Evolutionary conservation across 2,329 filamentous ascomycete species (phyloP).

Genomic region (Arthrobotrys sinensis): DNA sequence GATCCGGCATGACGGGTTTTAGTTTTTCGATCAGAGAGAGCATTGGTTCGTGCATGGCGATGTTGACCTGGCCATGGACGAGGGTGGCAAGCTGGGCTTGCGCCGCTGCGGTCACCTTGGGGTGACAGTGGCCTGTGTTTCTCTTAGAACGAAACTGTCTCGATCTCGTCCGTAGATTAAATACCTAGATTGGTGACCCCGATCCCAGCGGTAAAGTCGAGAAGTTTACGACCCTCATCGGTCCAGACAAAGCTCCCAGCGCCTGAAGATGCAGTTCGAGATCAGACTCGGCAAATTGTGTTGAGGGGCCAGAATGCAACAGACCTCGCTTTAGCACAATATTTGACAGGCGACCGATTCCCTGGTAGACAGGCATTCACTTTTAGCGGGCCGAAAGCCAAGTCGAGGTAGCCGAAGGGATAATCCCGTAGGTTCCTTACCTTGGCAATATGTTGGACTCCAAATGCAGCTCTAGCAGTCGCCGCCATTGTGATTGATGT

Average conservation of each 20-base stretch:
- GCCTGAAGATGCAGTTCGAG: slow-evolving; percentile 9
- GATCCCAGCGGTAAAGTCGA: slow-evolving; percentile 55
- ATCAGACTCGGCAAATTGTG: slow-evolving; percentile 25
- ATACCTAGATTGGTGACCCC: slow-evolving; percentile 57
- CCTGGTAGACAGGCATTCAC: slow-evolving; percentile 33
- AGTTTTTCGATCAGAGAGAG: slow-evolving; percentile 65
- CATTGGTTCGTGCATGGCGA: slow-evolving; percentile 68
- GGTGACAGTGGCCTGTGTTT: slow-evolving; percentile 65
- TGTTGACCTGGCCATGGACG: slow-evolving; percentile 68
- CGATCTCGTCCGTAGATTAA: background rate
- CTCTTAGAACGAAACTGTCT: slow-evolving; percentile 11
- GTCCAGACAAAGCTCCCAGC: slow-evolving; percentile 57
- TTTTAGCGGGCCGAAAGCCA: slow-evolving; percentile 40
- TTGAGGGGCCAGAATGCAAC: slow-evolving; percentile 49
- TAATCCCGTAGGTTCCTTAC: slow-evolving; percentile 7
- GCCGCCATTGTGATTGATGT: slow-evolving; percentile 31
- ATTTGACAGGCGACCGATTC: slow-evolving; percentile 59
- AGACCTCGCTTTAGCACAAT: slow-evolving; percentile 47
- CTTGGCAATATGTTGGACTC: slow-evolving; percentile 59
- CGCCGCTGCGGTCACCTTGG: slow-evolving; percentile 66
- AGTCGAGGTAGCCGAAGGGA: slow-evolving; percentile 9
- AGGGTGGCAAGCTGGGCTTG: slow-evolving; percentile 67
- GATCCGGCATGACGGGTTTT: slow-evolving; percentile 67
- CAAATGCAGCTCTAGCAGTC: slow-evolving; percentile 51
- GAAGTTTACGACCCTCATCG: slow-evolving; percentile 52